These are phyloP conservation scores for Penicillium soppii DNA, from an alignment of 495 filamentous ascomycete species.

Conservation along the genomic window DNA sequence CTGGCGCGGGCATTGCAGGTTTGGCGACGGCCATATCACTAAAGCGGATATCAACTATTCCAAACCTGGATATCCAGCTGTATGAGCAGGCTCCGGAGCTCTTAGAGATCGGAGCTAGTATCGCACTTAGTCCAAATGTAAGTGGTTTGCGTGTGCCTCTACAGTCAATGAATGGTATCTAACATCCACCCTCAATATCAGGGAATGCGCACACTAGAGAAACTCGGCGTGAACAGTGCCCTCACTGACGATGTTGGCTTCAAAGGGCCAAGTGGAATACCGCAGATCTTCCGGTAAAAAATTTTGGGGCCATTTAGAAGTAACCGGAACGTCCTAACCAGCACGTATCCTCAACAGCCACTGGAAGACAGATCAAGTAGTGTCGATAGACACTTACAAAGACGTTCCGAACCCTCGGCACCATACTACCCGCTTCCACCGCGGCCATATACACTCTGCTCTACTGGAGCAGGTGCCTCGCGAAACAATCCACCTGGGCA, in stretches of 20 bases:
- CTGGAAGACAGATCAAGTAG: constrained; percentile 47
- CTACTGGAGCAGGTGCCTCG: constrained; percentile 40
- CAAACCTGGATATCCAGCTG: constrained; percentile 39
- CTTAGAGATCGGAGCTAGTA: constrained; percentile 48
- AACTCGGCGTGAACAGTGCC: constrained; percentile 40
- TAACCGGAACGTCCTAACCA: too few relatives aligned
- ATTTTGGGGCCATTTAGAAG: too few relatives aligned
- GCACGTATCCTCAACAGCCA: constrained; percentile 21
- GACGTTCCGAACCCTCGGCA: constrained; percentile 41
- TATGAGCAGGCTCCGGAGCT: constrained; percentile 48
- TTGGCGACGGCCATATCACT: constrained; percentile 46
- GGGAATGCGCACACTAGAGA: constrained; percentile 48
- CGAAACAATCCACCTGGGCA: constrained; percentile 26
- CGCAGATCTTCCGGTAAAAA: constrained; percentile 30
- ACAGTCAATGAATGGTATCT: not conserved
- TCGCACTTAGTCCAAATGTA: constrained; percentile 52
- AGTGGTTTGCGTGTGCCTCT: not conserved
- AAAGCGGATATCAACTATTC: constrained; percentile 22
- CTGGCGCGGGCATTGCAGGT: constrained; percentile 50
- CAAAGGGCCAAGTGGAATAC: constrained; percentile 39
- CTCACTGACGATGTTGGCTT: constrained; percentile 41
- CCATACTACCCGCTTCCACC: constrained; percentile 45
- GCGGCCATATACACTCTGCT: constrained; percentile 46
- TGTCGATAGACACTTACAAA: constrained; percentile 36
- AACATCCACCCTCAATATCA: constrained; percentile 5